These are phyloP conservation scores for Echria macrotheca DNA, from an alignment of 495 filamentous ascomycete species.

Conservation along the genomic window DNA sequence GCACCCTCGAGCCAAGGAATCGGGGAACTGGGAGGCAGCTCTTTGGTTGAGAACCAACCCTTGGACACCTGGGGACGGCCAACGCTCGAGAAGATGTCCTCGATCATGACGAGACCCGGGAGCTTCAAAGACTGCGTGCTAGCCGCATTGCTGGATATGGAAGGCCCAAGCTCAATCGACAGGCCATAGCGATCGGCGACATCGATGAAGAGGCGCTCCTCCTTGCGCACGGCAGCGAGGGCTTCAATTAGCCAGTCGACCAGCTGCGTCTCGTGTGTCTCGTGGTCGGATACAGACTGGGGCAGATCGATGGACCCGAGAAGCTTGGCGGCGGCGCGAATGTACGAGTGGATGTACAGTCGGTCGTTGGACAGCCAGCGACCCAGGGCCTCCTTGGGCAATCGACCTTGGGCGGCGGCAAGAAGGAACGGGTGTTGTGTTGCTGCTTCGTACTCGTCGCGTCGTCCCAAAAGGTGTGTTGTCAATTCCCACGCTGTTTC, in stretches of 20 bases:
- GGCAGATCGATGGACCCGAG: slow-evolving; percentile 60
- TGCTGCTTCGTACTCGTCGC: slow-evolving; percentile 44
- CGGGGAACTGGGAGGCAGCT: slow-evolving; percentile 5
- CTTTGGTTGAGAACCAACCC: neutral
- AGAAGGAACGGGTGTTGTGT: slow-evolving; percentile 66
- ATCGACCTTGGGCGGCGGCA: slow-evolving; percentile 57
- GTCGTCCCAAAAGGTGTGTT: slow-evolving; percentile 43
- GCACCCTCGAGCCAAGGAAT: slow-evolving; percentile 54
- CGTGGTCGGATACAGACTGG: slow-evolving; percentile 17
- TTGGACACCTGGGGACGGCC: neutral
- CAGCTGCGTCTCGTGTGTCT: slow-evolving; percentile 42
- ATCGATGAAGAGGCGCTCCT: slow-evolving; percentile 64
- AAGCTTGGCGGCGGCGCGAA: slow-evolving; percentile 62
- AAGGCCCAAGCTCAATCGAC: slow-evolving; percentile 43
- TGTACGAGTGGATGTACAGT: slow-evolving; percentile 64
- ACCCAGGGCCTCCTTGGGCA: slow-evolving; percentile 50
- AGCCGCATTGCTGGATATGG: no score
- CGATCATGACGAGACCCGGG: slow-evolving; percentile 28
- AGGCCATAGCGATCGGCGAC: slow-evolving; percentile 58
- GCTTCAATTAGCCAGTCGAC: slow-evolving; percentile 56
- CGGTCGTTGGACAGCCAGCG: slow-evolving; percentile 73
- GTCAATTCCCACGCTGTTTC: slow-evolving; percentile 29
- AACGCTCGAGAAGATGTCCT: slow-evolving; percentile 29
- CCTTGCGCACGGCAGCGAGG: slow-evolving; percentile 59
- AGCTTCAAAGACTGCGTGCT: slow-evolving; percentile 14